Conservation (phyloP, 306 rosid species). For the Lathyrus aphaca region DNA sequence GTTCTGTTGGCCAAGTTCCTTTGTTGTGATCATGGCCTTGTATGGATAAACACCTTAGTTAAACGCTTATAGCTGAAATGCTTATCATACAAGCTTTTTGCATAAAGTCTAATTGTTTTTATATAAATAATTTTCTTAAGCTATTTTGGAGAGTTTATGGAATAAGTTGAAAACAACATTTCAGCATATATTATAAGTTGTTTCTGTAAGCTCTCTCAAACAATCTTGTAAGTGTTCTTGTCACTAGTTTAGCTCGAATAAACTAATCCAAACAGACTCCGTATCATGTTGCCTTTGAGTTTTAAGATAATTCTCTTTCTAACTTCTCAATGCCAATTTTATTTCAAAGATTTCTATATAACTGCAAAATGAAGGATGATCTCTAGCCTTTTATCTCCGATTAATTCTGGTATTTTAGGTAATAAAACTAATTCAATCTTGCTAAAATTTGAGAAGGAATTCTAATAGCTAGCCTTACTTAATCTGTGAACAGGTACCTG, state of each 20-base stretch:
- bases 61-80: background rate
- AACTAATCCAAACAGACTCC: background rate
- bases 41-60: background rate
- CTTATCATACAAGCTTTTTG: background rate
- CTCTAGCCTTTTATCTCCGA: background rate
- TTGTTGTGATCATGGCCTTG: background rate
- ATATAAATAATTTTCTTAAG: no score
- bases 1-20: slow-evolving; percentile 26
- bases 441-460: slow-evolving; percentile 13
- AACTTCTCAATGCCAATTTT: no score
- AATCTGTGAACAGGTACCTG: slow-evolving; percentile 71
- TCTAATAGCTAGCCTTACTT: slow-evolving; percentile 30
- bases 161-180: no score
- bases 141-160: background rate
- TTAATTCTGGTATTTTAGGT: background rate
- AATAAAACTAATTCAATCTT: slow-evolving; percentile 3
- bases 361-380: background rate
- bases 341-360: background rate
- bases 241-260: background rate
- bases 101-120: background rate
- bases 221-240: background rate
- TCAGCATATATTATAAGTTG: background rate
- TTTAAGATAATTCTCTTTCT: background rate
- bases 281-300: background rate
- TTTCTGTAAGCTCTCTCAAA: background rate